Conservation (phyloP, 257 asterid species). For the Dorcoceras hygrometricum region DNA sequence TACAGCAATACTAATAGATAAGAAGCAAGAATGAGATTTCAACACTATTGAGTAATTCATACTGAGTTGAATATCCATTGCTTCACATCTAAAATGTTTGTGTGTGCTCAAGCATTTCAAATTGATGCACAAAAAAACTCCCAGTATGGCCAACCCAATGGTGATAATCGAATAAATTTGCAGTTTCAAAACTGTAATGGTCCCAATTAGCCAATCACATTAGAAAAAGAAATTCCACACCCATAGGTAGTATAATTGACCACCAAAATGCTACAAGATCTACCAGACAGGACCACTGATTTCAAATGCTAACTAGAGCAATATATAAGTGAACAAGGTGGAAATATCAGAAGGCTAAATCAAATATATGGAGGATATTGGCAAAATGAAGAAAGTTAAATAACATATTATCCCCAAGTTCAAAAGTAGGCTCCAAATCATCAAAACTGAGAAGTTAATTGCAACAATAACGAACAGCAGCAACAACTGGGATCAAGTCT, state of each 20-base stretch:
- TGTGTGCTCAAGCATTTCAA: too few species aligned
- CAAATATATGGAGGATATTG: background rate
- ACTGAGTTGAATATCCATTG: too few species aligned
- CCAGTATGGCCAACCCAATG: too few species aligned
- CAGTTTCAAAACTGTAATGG: too few species aligned
- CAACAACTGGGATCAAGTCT: constrained; percentile 15
- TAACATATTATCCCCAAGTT: too few species aligned
- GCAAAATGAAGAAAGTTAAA: constrained; percentile 2
- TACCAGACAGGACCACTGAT: background rate
- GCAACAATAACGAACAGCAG: constrained; percentile 7
- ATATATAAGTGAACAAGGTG: constrained; percentile 12
- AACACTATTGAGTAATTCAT: too few species aligned
- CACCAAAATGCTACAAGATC: constrained; percentile 1
- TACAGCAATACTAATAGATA: too few species aligned
- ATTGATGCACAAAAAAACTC: too few species aligned
- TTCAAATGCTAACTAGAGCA: constrained; percentile 9
- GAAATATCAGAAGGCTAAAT: constrained; percentile 1
- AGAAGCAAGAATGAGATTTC: too few species aligned
- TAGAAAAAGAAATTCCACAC: background rate
- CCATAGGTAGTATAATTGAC: constrained; percentile 1
- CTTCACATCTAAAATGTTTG: too few species aligned
- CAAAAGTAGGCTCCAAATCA: background rate
- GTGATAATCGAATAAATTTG: too few species aligned
- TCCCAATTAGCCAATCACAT: background rate
- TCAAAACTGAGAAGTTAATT: constrained; percentile 9